A percentile compares a stretch with the other conserved stretches of the same genome.
Evolutionary conservation across 352 stramenopile genomes (phyloP).

Genomic region (Pythium apleroticum): DNA sequence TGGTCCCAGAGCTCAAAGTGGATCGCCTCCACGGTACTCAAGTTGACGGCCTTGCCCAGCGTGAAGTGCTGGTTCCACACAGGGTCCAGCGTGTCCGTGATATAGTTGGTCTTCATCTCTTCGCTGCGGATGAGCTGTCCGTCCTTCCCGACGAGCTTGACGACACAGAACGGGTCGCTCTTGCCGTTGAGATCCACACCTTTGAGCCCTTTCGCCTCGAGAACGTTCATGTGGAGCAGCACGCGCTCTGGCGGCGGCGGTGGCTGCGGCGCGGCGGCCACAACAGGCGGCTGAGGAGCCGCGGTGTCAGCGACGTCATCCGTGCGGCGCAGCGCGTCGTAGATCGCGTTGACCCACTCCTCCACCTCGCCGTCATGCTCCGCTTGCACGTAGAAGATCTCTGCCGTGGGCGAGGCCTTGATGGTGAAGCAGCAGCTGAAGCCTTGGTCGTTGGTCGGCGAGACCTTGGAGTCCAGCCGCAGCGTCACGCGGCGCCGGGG

Average conservation of each 20-base stretch:
- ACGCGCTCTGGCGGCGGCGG: constrained; percentile 32
- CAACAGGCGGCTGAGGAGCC: constrained; percentile 3
- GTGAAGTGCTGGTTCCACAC: constrained; percentile 56
- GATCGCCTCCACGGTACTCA: constrained; percentile 53
- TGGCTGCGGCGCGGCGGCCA: constrained; percentile 13
- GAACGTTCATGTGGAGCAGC: constrained; percentile 51
- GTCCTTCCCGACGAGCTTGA: constrained; percentile 63
- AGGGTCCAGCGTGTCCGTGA: constrained; percentile 47
- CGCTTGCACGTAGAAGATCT: constrained; percentile 60
- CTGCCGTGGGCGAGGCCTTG: constrained; percentile 39
- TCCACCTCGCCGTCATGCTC: constrained; percentile 66
- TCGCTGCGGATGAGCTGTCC: constrained; percentile 55
- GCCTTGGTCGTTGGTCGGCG: constrained; percentile 64
- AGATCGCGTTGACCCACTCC: constrained; percentile 61
- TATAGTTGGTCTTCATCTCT: constrained; percentile 53
- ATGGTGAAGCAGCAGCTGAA: constrained; percentile 58
- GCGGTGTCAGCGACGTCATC: constrained; percentile 27
- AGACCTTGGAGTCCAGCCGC: constrained; percentile 54
- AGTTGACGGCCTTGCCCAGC: constrained; percentile 49
- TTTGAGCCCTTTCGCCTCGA: constrained; percentile 50
- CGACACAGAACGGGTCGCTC: constrained; percentile 71
- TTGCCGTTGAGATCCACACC: constrained; percentile 60
- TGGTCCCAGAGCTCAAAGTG: constrained; percentile 66
- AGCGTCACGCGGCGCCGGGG: constrained; percentile 46
- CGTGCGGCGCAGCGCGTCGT: constrained; percentile 45